Evolutionary conservation across 2,329 filamentous ascomycete species (phyloP).

Genomic region (Cercospora sojina): DNA sequence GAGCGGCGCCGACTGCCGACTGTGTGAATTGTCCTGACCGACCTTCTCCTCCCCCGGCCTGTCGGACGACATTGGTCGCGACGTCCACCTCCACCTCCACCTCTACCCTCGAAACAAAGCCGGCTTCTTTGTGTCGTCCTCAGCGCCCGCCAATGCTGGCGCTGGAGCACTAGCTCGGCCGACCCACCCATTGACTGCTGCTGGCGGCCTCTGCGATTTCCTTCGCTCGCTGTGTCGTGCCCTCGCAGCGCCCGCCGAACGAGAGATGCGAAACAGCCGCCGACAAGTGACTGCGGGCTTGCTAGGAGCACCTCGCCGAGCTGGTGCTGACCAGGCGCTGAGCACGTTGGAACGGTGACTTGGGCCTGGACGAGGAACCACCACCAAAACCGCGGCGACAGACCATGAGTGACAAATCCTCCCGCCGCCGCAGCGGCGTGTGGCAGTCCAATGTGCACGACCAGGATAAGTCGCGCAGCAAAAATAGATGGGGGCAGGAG

Average conservation of each 20-base stretch:
- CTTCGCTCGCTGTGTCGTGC: not conserved
- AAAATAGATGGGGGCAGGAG: conserved; percentile 23
- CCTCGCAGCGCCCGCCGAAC: not conserved
- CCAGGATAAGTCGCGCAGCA: conserved; percentile 15
- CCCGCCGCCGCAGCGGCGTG: conserved; percentile 26
- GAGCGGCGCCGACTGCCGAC: not conserved
- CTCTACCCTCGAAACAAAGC: not conserved
- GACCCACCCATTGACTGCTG: not conserved
- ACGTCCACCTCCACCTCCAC: not conserved
- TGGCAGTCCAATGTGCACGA: conserved; percentile 21
- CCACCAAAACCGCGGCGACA: not conserved
- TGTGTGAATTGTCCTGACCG: not conserved
- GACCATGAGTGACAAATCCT: conserved; percentile 23
- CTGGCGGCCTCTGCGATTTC: not conserved
- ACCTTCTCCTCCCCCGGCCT: not conserved
- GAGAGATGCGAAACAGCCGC: not conserved
- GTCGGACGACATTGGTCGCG: not conserved
- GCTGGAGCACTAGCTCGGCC: not conserved
- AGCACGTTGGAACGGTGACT: not conserved
- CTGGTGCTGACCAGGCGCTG: not conserved
- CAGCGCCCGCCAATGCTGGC: not conserved
- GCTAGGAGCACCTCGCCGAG: not conserved
- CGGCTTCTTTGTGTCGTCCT: not conserved
- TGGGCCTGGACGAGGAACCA: not conserved
- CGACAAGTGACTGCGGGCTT: not conserved